These are phyloP conservation scores for Colletotrichum gigasporum DNA, from an alignment of 2,329 filamentous ascomycete genomes.

Conservation along the genomic window DNA sequence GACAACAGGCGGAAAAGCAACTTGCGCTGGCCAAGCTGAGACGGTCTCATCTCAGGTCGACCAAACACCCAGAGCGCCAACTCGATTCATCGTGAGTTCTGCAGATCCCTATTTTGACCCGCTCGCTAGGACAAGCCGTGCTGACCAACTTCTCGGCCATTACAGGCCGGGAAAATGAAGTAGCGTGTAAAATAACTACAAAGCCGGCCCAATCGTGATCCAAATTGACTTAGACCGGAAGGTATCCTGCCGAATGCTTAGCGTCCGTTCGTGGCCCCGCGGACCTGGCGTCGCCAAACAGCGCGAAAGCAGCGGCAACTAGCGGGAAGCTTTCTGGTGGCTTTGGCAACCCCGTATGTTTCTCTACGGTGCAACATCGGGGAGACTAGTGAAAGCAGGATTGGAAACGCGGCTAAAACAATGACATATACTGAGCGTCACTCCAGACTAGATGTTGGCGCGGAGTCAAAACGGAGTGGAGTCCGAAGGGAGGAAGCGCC, in stretches of 20 bases:
- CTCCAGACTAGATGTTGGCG: not conserved
- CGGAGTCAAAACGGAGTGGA: not conserved
- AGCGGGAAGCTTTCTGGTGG: too few relatives aligned
- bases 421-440: not conserved
- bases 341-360: not conserved
- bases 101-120: slow-evolving; percentile 14
- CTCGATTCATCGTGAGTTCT: not conserved
- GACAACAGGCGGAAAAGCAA: not conserved
- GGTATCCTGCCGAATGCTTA: not conserved
- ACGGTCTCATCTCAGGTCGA: not conserved
- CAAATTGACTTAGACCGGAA: not conserved
- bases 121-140: not conserved
- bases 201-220: not conserved
- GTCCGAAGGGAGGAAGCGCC: too few relatives aligned
- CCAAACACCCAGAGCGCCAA: not conserved
- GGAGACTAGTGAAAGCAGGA: not conserved
- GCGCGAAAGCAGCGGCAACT: not conserved
- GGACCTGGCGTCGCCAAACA: not conserved
- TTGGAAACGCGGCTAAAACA: not conserved
- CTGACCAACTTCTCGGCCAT: not conserved
- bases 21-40: not conserved
- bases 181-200: not conserved
- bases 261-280: not conserved
- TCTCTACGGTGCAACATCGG: slow-evolving; percentile 7
- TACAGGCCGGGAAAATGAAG: not conserved